Evolutionary conservation across 345 rosid species (phyloP).

Genomic region (Rhizophora apiculata): DNA sequence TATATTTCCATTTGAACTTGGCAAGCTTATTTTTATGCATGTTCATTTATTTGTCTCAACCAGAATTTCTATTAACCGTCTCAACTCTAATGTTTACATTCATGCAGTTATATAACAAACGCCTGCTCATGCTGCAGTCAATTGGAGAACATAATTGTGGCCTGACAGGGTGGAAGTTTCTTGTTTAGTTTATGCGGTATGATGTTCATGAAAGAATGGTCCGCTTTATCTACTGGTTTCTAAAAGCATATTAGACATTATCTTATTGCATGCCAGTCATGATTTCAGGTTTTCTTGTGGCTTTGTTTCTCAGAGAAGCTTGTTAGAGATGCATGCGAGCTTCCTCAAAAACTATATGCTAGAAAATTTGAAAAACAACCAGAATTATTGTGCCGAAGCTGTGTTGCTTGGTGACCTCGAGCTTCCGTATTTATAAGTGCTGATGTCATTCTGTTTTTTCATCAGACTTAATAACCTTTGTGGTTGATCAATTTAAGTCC

Average conservation of each 20-base stretch:
- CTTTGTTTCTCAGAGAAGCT: conserved; percentile 43
- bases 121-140: conserved; percentile 59
- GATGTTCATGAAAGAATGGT: conserved; percentile 5
- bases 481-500: conserved; percentile 5
- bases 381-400: conserved; percentile 34
- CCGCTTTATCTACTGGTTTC: not conserved
- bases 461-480: conserved; percentile 2
- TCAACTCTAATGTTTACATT: not conserved
- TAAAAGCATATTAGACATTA: not conserved
- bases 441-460: conserved; percentile 15
- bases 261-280: not conserved
- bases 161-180: conserved; percentile 50
- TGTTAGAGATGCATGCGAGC: conserved; percentile 36
- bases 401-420: conserved; percentile 23
- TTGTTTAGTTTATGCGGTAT: conserved; percentile 54
- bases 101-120: conserved; percentile 46
- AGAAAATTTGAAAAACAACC: conserved; percentile 6
- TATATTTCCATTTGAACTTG: no score
- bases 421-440: conserved; percentile 18
- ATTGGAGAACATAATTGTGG: conserved; percentile 44
- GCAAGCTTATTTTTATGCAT: not conserved
- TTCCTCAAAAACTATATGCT: conserved; percentile 31
- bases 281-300: conserved; percentile 50
- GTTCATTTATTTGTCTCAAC: not conserved
- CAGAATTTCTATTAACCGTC: not conserved